phyloP scores from a whole-genome alignment of 2,329 filamentous ascomycete genomes.

The Cercospora zeae-maydis region DNA sequence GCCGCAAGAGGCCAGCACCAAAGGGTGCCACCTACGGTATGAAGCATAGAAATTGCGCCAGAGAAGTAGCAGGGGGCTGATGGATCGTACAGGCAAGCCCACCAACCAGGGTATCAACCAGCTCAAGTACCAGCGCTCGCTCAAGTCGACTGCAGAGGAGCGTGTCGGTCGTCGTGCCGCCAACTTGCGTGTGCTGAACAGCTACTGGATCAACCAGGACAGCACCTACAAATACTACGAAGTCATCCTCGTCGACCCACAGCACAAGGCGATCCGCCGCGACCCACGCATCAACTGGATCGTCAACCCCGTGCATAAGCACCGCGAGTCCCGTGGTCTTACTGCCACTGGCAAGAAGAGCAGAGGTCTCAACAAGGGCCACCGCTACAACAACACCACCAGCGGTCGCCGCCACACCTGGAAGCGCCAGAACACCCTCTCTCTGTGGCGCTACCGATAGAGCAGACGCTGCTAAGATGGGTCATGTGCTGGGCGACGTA shows the following conservation, averaged over 20 bases:
- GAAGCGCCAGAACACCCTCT: conserved; percentile 99
- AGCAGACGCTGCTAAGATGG: conserved; percentile 19
- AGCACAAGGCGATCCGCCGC: conserved; percentile 99
- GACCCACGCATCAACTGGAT: conserved; percentile 99
- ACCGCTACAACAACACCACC: conserved; percentile 97
- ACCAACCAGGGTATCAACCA: conserved; percentile 99
- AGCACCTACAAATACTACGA: conserved; percentile 99
- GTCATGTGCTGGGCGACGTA: conserved; percentile 15
- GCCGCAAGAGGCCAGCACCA: conserved; percentile 91
- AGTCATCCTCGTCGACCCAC: conserved; percentile 98
- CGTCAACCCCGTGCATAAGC: conserved; percentile 99
- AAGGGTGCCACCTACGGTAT: conserved; percentile 99
- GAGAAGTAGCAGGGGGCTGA: conserved; percentile 24
- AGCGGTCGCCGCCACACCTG: conserved; percentile 99
- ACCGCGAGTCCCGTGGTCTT: conserved; percentile 95
- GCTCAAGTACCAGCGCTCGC: conserved; percentile 99
- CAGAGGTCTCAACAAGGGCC: conserved; percentile 98
- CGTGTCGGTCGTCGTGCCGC: conserved; percentile 98
- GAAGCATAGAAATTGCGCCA: conserved; percentile 32
- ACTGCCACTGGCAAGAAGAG: conserved; percentile 99
- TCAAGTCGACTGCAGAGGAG: conserved; percentile 97
- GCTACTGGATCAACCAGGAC: conserved; percentile 99
- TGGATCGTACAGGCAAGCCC: conserved; percentile 74
- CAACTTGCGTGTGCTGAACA: conserved; percentile 99
- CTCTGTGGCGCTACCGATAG: conserved; percentile 97